Conservation (phyloP, 148 eudicot species). For the Spergularia bocconei region DNA sequence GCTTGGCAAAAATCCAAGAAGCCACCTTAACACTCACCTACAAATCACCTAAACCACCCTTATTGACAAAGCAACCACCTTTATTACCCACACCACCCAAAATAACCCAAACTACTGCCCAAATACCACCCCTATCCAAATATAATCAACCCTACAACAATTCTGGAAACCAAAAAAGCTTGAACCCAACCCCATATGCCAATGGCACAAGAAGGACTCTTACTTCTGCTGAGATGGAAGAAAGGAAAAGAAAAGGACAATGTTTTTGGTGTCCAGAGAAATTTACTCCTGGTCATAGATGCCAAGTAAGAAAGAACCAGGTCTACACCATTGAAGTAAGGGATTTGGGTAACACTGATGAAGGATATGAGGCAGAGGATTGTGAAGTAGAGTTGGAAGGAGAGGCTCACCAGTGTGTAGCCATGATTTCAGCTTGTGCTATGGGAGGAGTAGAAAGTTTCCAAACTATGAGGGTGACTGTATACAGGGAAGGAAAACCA, state of each 20-base stretch:
- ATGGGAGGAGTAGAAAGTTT: background rate
- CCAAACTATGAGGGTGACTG: background rate
- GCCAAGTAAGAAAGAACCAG: background rate
- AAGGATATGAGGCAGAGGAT: background rate
- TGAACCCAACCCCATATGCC: background rate
- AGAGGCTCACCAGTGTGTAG: background rate
- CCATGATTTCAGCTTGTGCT: background rate
- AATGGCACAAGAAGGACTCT: background rate
- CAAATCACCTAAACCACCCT: background rate
- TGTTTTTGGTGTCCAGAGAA: background rate
- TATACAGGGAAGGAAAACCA: background rate
- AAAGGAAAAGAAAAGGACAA: background rate
- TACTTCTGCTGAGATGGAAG: background rate
- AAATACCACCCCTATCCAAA: accelerated
- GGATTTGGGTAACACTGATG: too few relatives aligned
- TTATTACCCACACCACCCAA: background rate
- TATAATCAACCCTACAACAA: too few relatives aligned
- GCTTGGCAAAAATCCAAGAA: background rate
- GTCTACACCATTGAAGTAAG: background rate
- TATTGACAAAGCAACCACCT: background rate
- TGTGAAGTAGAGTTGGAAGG: too few relatives aligned
- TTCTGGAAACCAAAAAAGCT: too few relatives aligned
- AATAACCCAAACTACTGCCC: background rate
- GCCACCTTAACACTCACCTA: background rate
- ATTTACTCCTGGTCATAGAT: background rate